These are phyloP conservation scores for Aureobasidium sp. DNA, from an alignment of 2,329 filamentous ascomycete species.

Conservation along the genomic window DNA sequence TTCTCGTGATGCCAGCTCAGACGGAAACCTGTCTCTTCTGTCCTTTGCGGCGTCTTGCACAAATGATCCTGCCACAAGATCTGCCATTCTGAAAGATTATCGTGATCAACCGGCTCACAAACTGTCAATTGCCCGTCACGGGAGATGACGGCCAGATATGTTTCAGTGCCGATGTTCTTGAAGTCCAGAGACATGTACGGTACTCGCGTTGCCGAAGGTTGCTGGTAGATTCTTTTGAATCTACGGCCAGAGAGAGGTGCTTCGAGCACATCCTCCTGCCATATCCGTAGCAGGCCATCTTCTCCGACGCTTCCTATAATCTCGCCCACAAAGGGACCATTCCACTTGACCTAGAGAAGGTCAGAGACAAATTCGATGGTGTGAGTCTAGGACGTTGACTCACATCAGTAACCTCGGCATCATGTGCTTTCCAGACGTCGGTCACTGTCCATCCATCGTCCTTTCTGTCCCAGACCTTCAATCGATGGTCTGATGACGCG, in stretches of 20 bases:
- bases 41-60: conserved; percentile 60
- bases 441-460: conserved; percentile 70
- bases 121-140: conserved; percentile 72
- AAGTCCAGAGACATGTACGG: conserved; percentile 74
- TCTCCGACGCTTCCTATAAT: conserved; percentile 81
- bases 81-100: conserved; percentile 68
- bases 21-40: conserved; percentile 79
- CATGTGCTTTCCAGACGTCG: conserved; percentile 85
- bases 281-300: conserved; percentile 83
- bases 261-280: conserved; percentile 82
- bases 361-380: neutral
- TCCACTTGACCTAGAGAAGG: conserved; percentile 70
- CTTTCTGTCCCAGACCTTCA: conserved; percentile 84
- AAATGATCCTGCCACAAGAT: conserved; percentile 69
- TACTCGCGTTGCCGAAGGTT: conserved; percentile 58
- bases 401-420: conserved; percentile 83
- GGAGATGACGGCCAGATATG: conserved; percentile 76
- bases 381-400: conserved; percentile 19
- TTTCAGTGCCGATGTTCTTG: conserved; percentile 75
- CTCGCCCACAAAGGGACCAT: conserved; percentile 81
- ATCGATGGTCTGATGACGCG: conserved; percentile 83
- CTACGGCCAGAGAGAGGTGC: conserved; percentile 65
- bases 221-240: conserved; percentile 63
- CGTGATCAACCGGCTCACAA: conserved; percentile 77
- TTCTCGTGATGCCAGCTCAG: conserved; percentile 85